Evolutionary conservation across 2,329 filamentous ascomycete species (phyloP), one percentile per base, ranked within the genome.

Genomic region (Aspergillus floridensis): DNA sequence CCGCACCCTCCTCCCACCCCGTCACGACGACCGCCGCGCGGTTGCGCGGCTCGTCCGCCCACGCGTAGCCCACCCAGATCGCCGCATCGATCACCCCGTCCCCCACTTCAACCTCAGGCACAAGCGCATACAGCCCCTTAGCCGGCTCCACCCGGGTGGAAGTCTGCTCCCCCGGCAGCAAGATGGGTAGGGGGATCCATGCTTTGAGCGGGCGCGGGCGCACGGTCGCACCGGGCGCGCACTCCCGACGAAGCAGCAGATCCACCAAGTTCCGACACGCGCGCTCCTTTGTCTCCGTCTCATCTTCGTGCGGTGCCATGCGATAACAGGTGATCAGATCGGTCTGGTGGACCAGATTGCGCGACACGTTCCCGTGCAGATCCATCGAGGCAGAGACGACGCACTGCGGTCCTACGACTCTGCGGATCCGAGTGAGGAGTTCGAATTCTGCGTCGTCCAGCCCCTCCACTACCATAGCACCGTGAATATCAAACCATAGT

Each of bases 401-500:
- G 7, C 80, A 79, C 21, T 76, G 66, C 0, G 76, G 68, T 0
- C 82, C 82, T 21, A 83, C 75, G 3, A 82, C 77, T 0, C 52
- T 59, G 2, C 82, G 74, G 12, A 82, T 76, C 0, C 80, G 78
- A 12, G 68, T 67, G 21, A 84, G 70, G 29, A 84, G 76, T 56
- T 82, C 78, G 2, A 73, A 76, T 59, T 84, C 82, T 1, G 68
- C 70, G 63, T 84, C 82, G 41, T 80, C 76, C 5, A 83, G 56
- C 0, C 71, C 80, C 38, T 82, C 79, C 1, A 84, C 82, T 49
- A 78, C 81, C 81, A 84, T 84, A 4, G 82, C 82, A 14, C 82
- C 82, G 62, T 84, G 82, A 31, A 84, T 84, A 60, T 84, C 82
- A 57, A 82, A 81, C 81, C 81, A 84, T 7, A 84, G 66, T 1